Base-by-base conservation (phyloP, 805 yeast genomes). In the Candida boleticola region DNA sequence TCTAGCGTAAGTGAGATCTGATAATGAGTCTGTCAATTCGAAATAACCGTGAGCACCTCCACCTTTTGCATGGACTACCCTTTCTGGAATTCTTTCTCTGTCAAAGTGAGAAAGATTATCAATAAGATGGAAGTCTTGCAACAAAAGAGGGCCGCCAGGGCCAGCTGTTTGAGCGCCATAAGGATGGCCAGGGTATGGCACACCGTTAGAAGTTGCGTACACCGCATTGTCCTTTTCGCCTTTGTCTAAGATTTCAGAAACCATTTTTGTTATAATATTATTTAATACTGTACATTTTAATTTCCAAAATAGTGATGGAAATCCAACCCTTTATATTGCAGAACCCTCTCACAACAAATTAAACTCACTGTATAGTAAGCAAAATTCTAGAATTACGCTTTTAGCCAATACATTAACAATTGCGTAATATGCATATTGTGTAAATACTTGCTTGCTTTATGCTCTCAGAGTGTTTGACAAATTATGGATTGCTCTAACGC, bases 1-100 rank as follows among this genome's bases (percentile, higher is more conserved):
- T 32, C 67, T 58, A 10, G 76, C 76, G 43, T 42, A 62, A 17
- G 77, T 70, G 41, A 80, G 53, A 51, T 80, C 85, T 9, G 73
- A 59, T 41, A 79, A 62, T 26, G 79, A 76, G 56, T 80, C 82
- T 19, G 84, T 78, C 51, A 75, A 69, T 54, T 76, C 83, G 47
- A 80, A 80, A 48, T 66, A 67, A 30, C 83, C 81, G 53, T 69
- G 76, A 33, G 82, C 82, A 46, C 84, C 85, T 37, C 79, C 77
- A 41, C 85, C 85, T 57, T 78, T 78, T 40, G 84, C 84, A 55
- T 80, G 85, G 31, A 79, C 85, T 33, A 80, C 83, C 52, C 85
- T 73, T 63, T 80, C 85, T 23, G 85, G 84, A 40, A 79, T 71
- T 45, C 84, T 72, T 60, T 80, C 85, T 49, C 81, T 73, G 64